These are phyloP conservation scores for Gilbertella persicaria DNA, from an alignment of 371 early-diverging fungal species.

Conservation along the genomic window DNA sequence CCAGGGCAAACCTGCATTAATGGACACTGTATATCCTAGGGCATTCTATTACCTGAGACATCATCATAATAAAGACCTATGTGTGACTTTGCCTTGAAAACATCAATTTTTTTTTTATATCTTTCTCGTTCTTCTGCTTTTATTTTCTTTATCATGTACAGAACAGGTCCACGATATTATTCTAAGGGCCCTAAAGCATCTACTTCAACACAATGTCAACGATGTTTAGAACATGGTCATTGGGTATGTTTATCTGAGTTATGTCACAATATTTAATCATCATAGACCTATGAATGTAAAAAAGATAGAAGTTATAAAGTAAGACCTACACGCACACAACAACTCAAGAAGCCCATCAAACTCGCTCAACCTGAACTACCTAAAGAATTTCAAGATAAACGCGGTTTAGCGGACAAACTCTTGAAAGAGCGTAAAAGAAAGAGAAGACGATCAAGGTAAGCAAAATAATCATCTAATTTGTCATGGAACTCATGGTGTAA, in stretches of 20 bases:
- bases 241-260: constrained; percentile 47
- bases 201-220: constrained; percentile 61
- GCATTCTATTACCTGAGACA: too few species aligned
- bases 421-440: constrained; percentile 51
- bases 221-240: constrained; percentile 63
- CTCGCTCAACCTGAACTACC: constrained; percentile 53
- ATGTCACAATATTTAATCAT: not conserved
- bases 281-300: constrained; percentile 61
- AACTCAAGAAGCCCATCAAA: constrained; percentile 60
- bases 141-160: constrained; percentile 24
- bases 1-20: too few species aligned
- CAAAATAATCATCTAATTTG: not conserved
- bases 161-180: constrained; percentile 43
- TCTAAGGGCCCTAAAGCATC: constrained; percentile 41
- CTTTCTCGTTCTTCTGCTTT: too few species aligned
- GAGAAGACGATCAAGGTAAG: constrained; percentile 24
- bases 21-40: too few species aligned
- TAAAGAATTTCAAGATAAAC: constrained; percentile 52
- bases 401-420: constrained; percentile 59
- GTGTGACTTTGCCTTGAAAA: too few species aligned
- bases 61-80: too few species aligned
- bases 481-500: not conserved
- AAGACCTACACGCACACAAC: constrained; percentile 67
- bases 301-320: constrained; percentile 52
- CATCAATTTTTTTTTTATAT: not conserved